Base-by-base conservation (phyloP, 2,329 filamentous ascomycete species). In the Leptodontidium sp. region DNA sequence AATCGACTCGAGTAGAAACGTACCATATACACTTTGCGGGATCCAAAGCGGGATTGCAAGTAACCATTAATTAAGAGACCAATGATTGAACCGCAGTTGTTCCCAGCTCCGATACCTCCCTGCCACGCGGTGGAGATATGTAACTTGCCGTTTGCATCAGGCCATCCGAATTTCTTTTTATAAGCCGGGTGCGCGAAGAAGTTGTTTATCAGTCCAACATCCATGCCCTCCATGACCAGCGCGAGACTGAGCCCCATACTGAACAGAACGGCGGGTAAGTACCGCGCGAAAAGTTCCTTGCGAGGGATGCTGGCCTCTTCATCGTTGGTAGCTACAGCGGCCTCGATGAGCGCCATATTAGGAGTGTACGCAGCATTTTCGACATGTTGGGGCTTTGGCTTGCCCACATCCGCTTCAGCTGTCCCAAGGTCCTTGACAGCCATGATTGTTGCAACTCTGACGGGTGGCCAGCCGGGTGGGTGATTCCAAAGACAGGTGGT, bases 21-120 rank as follows among this genome's bases (percentile, higher is more conserved):
- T 62, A 62, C 45, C 61, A 64, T 64, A 21, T 64, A 64, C 8
- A 64, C 61, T 64, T 26, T 55, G 14, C 77, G 71, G 53, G 76
- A 78, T 8, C 78, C 78, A 26, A 77, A 71, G 7, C 76, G 73
- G 29, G 79, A 77, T 4, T 76, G 75, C 26, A 77, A 58, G 24
- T 76, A 69, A 43, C 75, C 75, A 35, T 77, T 77, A 59, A 78
- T 66, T 8, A 79, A 57, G n/a, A 79, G 70, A 24, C 78, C 77
- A 32, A 68, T 40, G 77, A 70, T 70, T 77, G 72, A 55, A 72
- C 76, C 40, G 69, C 71, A 73, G 58, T 74, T 71, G 24, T 64
- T 68, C 9, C 29, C 61, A 15, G 47, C 50, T 52, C 61, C 50
- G 9, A 64, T 64, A 17, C 47, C 61, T 53, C 47, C 47, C 32